phyloP scores from a whole-genome alignment of 2,329 filamentous ascomycete genomes.

The Rachicladosporium sp. region DNA sequence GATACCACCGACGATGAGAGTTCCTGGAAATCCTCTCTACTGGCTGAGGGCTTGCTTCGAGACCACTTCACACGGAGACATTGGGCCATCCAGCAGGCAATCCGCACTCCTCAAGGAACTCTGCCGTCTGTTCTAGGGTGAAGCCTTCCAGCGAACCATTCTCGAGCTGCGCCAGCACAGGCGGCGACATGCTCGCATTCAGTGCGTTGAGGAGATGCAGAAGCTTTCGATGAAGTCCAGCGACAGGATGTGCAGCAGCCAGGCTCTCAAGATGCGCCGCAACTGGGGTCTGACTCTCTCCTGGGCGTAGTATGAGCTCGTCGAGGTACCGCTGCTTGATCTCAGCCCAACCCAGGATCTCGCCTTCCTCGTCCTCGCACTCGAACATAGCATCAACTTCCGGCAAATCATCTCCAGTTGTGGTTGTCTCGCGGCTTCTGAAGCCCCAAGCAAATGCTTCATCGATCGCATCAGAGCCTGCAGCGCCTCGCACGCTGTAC shows the following conservation, averaged over 20 bases:
- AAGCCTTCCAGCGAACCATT: conserved; percentile 31
- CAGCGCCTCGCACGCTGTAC: conserved; percentile 27
- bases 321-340: conserved; percentile 24
- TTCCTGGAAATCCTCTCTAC: no score
- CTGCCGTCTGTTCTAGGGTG: conserved; percentile 25
- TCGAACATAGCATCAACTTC: conserved; percentile 17
- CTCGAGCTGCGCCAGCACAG: conserved; percentile 42
- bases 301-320: conserved; percentile 12
- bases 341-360: conserved; percentile 24
- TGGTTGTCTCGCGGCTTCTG: conserved; percentile 8
- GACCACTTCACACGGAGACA: neutral
- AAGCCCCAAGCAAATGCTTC: conserved; percentile 37
- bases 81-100: conserved; percentile 1
- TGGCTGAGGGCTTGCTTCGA: no score
- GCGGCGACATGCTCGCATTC: conserved; percentile 31
- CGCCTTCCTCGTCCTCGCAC: conserved; percentile 23
- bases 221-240: conserved; percentile 28
- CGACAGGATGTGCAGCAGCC: conserved; percentile 19
- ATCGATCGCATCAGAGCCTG: conserved; percentile 25
- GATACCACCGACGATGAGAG: no score
- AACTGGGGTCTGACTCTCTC: conserved; percentile 9
- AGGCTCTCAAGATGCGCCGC: conserved; percentile 20
- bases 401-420: neutral
- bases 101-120: conserved; percentile 22
- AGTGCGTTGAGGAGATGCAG: conserved; percentile 32